Conservation (phyloP, 345 rosid species). For the Eucalyptus brandiana region DNA sequence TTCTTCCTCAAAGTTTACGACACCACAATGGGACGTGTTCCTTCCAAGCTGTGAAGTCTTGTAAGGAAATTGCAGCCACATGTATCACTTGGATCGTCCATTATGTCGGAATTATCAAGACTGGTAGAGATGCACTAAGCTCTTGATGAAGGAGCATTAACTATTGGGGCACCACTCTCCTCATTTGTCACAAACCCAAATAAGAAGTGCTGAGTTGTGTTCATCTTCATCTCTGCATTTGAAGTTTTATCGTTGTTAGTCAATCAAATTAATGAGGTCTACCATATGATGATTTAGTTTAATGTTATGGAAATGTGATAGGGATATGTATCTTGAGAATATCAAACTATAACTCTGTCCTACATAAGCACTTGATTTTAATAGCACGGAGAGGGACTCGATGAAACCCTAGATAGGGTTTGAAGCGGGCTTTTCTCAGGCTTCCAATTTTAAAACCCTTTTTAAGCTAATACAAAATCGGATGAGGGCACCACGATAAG, state of each 20-base stretch:
- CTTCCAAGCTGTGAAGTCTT: slow-evolving; percentile 15
- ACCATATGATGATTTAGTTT: not conserved
- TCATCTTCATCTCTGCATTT: not conserved
- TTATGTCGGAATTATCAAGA: not conserved
- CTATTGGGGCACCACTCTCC: not conserved
- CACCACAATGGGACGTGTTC: slow-evolving; percentile 16
- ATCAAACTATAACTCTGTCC: fast-evolving
- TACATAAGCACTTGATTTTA: not conserved
- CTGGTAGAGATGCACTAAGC: not conserved
- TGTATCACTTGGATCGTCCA: not conserved
- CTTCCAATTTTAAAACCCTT: not conserved
- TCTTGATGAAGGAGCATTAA: not conserved
- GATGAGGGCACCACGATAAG: not conserved
- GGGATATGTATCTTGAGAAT: not conserved
- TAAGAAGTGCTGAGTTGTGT: not conserved
- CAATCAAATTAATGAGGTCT: not conserved
- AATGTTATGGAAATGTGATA: not conserved
- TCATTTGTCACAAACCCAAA: not conserved
- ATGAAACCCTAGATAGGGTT: not conserved
- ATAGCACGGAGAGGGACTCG: not conserved
- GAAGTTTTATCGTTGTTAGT: not conserved
- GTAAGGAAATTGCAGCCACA: not conserved
- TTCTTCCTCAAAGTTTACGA: slow-evolving; percentile 76
- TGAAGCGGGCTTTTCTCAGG: not conserved
- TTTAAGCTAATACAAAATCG: not conserved